A percentile compares a stretch with the other conserved stretches of the same genome.
These are phyloP conservation scores for Saccharomycopsis malanga DNA, from an alignment of 805 yeast genomes.

Conservation along the genomic window DNA sequence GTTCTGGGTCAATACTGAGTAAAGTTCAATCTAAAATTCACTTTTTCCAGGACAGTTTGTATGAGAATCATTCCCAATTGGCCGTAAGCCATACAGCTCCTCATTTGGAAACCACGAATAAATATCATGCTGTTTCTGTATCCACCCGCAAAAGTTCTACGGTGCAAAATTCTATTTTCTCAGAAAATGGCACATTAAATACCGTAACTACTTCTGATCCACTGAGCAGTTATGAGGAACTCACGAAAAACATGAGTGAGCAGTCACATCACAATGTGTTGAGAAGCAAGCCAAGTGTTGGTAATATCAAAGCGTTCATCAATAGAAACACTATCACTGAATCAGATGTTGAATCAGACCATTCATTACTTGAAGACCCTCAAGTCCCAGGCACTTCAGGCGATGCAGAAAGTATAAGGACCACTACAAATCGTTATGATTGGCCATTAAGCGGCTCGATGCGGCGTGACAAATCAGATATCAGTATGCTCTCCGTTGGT, in stretches of 20 bases:
- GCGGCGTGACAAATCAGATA: slow-evolving; percentile 3
- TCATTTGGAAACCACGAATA: neutral
- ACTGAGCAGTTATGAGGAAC: neutral
- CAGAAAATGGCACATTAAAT: slow-evolving; percentile 5
- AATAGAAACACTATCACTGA: neutral
- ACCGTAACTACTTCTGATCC: slow-evolving; percentile 1
- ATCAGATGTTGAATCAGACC: neutral
- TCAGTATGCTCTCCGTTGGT: slow-evolving; percentile 15
- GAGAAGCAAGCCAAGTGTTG: neutral
- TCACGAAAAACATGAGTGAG: neutral
- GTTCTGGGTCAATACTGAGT: neutral
- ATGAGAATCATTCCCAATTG: neutral
- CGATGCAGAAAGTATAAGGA: slow-evolving; percentile 3
- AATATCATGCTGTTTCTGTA: neutral
- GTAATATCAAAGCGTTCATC: slow-evolving; percentile 6
- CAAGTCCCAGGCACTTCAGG: neutral
- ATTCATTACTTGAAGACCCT: neutral
- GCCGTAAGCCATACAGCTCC: neutral
- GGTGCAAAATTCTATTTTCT: slow-evolving; percentile 11
- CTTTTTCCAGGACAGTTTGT: slow-evolving; percentile 4
- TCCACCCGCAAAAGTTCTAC: slow-evolving; percentile 1
- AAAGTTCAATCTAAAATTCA: slow-evolving; percentile 1
- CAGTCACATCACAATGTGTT: neutral
- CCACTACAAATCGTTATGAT: neutral
- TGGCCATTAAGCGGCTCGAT: too few relatives aligned